phyloP scores from a whole-genome alignment of 345 rosid species.

The Hypericum androsaemum region DNA sequence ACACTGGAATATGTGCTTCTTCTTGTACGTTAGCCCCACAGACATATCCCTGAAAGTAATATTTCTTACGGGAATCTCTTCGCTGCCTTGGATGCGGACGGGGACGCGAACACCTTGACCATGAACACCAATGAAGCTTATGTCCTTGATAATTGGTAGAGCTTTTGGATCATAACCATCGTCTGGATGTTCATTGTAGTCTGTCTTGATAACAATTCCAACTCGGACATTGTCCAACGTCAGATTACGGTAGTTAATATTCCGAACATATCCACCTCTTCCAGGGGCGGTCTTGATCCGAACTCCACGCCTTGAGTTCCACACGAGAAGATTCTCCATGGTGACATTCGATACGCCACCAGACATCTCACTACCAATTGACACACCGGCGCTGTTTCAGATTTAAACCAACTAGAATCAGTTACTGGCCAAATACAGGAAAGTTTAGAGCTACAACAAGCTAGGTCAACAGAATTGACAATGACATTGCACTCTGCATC shows the following conservation, averaged over 20 bases:
- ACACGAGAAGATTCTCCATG: constrained; percentile 62
- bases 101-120: constrained; percentile 96
- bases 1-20: constrained; percentile 89
- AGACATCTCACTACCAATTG: constrained; percentile 99
- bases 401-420: constrained; percentile 15
- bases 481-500: no score
- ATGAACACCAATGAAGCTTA: constrained; percentile 65
- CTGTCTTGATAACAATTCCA: constrained; percentile 85
- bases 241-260: constrained; percentile 59
- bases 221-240: constrained; percentile 81
- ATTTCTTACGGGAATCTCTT: constrained; percentile 70
- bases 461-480: background rate
- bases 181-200: constrained; percentile 93
- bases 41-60: constrained; percentile 80
- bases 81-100: constrained; percentile 82
- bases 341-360: constrained; percentile 92
- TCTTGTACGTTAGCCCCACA: constrained; percentile 83
- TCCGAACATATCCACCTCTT: constrained; percentile 73
- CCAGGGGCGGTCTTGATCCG: constrained; percentile 96
- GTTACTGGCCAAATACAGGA: constrained; percentile 3
- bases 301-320: constrained; percentile 91
- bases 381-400: constrained; percentile 79
- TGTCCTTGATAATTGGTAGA: constrained; percentile 49
- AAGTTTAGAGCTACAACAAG: background rate
- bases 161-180: constrained; percentile 71